phyloP scores from a whole-genome alignment of 1,284 basidiomycete genomes.

The Taiwanofungus camphoratus region DNA sequence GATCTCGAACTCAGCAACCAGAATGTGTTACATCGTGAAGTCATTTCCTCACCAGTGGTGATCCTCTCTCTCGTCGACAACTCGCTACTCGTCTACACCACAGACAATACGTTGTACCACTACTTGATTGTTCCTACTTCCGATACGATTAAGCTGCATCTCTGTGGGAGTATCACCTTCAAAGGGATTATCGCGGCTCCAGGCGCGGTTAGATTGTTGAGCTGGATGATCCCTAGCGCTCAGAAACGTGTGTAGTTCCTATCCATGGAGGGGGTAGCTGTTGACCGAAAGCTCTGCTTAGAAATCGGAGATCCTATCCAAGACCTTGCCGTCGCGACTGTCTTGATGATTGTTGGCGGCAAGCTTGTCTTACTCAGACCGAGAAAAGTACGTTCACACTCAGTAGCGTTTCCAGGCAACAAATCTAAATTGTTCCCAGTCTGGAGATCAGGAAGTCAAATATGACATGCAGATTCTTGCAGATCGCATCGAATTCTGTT shows the following conservation, averaged over 20 bases:
- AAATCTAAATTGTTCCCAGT: slow-evolving; percentile 34
- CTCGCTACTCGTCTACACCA: slow-evolving; percentile 93
- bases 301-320: slow-evolving; percentile 92
- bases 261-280: slow-evolving; percentile 4
- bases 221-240: slow-evolving; percentile 93
- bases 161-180: slow-evolving; percentile 95
- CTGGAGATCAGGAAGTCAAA: slow-evolving; percentile 84
- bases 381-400: slow-evolving; percentile 50
- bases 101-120: slow-evolving; percentile 94
- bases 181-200: slow-evolving; percentile 87
- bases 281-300: slow-evolving; percentile 28
- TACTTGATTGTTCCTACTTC: slow-evolving; percentile 87
- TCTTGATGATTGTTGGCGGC: slow-evolving; percentile 94
- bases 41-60: slow-evolving; percentile 74
- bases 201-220: slow-evolving; percentile 82
- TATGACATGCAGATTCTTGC: slow-evolving; percentile 98
- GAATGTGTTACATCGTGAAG: slow-evolving; percentile 80
- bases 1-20: slow-evolving; percentile 87
- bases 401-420: not conserved
- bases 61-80: slow-evolving; percentile 92
- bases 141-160: slow-evolving; percentile 78
- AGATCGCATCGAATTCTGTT: slow-evolving; percentile 95
- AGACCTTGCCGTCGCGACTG: slow-evolving; percentile 90
- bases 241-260: slow-evolving; percentile 80
- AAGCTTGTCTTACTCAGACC: slow-evolving; percentile 86